These are phyloP conservation scores for Ophiocordyceps australis DNA, from an alignment of 2,329 filamentous ascomycete genomes.

Conservation along the genomic window DNA sequence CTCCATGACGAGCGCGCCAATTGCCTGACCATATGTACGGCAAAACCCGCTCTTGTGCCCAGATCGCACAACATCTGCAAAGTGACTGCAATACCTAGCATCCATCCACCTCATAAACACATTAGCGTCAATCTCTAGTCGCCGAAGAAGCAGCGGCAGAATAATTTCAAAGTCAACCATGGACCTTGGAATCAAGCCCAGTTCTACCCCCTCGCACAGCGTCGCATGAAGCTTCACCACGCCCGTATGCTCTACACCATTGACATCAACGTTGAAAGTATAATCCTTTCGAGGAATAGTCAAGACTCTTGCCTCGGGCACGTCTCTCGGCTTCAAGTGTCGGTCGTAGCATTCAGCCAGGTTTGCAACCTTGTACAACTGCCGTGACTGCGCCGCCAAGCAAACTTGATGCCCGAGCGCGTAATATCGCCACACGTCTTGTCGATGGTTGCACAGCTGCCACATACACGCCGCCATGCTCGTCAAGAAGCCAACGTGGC, in stretches of 20 bases:
- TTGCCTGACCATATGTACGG: background rate
- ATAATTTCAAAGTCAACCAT: background rate
- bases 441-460: background rate
- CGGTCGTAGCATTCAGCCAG: background rate
- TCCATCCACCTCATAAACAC: background rate
- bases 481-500: background rate
- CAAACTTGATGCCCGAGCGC: background rate
- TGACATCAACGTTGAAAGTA: background rate
- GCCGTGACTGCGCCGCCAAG: background rate
- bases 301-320: background rate
- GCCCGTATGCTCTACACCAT: background rate
- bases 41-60: background rate
- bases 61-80: background rate
- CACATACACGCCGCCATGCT: background rate
- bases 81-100: background rate
- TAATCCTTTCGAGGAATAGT: background rate
- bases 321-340: background rate
- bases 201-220: background rate
- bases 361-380: background rate
- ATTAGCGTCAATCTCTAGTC: background rate
- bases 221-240: background rate
- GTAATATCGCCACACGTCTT: conserved; percentile 1
- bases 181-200: background rate
- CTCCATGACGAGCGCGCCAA: background rate
- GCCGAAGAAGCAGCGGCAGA: background rate